Conservation (phyloP, 805 yeast genomes). For the Pichia kluyveri region DNA sequence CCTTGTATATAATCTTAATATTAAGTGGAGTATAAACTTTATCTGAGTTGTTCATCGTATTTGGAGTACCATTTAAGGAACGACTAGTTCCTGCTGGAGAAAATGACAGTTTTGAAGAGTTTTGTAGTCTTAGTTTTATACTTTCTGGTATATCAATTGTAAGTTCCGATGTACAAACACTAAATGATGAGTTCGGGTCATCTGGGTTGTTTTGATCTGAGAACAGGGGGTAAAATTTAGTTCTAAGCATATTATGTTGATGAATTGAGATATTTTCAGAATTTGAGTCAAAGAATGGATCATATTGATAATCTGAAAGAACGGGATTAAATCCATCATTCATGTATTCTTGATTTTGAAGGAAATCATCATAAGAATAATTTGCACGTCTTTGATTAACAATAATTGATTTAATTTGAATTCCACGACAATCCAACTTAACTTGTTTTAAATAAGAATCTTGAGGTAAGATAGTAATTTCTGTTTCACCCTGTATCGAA, state of each 20-base stretch:
- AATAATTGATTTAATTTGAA: constrained; percentile 51
- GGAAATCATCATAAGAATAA: constrained; percentile 47
- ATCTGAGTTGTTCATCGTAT: constrained; percentile 27
- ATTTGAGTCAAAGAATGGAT: constrained; percentile 31
- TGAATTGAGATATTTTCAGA: constrained; percentile 32
- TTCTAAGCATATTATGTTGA: constrained; percentile 53
- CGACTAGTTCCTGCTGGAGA: constrained; percentile 28
- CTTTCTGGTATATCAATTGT: constrained; percentile 55
- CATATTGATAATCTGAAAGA: constrained; percentile 23
- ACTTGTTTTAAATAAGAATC: constrained; percentile 48
- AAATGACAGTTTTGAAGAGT: constrained; percentile 27
- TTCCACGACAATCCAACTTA: constrained; percentile 73
- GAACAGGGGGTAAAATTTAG: constrained; percentile 43
- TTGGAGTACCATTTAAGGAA: constrained; percentile 30
- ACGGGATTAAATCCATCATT: constrained; percentile 24
- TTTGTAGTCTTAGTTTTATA: constrained; percentile 52
- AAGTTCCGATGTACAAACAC: constrained; percentile 53
- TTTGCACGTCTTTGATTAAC: constrained; percentile 54
- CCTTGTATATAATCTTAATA: constrained; percentile 56
- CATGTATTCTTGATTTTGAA: constrained; percentile 28
- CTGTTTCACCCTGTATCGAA: constrained; percentile 64
- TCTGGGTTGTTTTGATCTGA: constrained; percentile 33
- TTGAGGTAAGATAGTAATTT: constrained; percentile 69
- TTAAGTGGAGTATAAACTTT: constrained; percentile 64
- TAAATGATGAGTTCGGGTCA: constrained; percentile 19